A percentile compares a stretch with the other conserved stretches of the same genome.
These are phyloP conservation scores for Gonium pectorale DNA, from an alignment of 139 green algal species.

Conservation along the genomic window DNA sequence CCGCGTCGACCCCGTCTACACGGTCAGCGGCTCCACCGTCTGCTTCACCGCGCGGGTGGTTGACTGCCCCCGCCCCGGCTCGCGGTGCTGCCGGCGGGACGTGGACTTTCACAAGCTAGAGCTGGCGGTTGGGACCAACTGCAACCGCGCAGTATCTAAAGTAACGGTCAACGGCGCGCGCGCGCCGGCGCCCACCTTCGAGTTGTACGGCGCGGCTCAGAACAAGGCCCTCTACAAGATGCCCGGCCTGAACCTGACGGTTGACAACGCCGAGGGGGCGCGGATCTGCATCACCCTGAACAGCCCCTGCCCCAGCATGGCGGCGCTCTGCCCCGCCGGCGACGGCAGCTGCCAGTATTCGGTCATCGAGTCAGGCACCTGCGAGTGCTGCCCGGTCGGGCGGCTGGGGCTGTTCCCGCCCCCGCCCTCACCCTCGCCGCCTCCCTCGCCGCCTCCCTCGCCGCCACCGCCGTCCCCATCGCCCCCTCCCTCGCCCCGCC, in stretches of 20 bases:
- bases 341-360: not conserved
- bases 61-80: not conserved
- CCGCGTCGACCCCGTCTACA: slow-evolving; percentile 1
- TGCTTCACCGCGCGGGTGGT: slow-evolving; percentile 31
- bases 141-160: slow-evolving; percentile 1
- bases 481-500: not conserved
- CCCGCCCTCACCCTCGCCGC: not conserved
- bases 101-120: slow-evolving; percentile 47
- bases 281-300: not conserved
- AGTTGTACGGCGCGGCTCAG: slow-evolving; percentile 17
- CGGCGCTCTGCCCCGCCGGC: not conserved
- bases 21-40: not conserved
- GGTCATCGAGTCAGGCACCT: no score
- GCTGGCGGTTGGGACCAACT: slow-evolving; percentile 12
- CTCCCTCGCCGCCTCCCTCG: not conserved
- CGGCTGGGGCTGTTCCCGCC: no score
- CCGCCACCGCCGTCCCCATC: not conserved
- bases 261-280: not conserved
- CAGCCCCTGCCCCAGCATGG: not conserved
- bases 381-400: no score
- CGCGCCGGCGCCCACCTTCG: slow-evolving; percentile 11
- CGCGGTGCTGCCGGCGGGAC: not conserved
- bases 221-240: no score
- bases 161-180: slow-evolving; percentile 11
- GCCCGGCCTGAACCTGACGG: not conserved